These are phyloP conservation scores for Cryptosporidium canis DNA, from an alignment of 169 alveolate species.

Conservation along the genomic window DNA sequence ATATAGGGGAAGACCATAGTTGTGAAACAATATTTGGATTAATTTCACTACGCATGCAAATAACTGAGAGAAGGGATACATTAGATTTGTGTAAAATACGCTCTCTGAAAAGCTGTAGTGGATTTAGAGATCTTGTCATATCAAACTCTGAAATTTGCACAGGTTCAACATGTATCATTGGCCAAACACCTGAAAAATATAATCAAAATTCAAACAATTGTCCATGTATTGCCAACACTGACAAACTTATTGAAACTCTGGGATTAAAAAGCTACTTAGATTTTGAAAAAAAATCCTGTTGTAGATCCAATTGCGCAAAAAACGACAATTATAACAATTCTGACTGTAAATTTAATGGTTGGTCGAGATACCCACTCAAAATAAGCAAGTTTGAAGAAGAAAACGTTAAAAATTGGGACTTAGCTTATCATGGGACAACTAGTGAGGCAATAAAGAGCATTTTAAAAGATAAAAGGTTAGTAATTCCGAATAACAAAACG, in stretches of 20 bases:
- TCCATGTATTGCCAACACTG: constrained; percentile 7
- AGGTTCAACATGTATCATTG: not conserved
- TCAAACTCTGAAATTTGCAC: not conserved
- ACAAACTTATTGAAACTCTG: constrained; percentile 13
- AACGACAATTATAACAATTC: not conserved
- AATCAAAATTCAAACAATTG: not conserved
- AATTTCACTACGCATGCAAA: not conserved
- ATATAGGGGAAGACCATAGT: not conserved
- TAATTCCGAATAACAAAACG: constrained; percentile 64
- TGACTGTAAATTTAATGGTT: constrained; percentile 19
- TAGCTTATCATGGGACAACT: constrained; percentile 72
- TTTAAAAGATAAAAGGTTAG: constrained; percentile 29
- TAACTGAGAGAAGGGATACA: not conserved
- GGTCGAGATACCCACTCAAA: constrained; percentile 69
- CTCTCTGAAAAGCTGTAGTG: not conserved
- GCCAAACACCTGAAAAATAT: not conserved
- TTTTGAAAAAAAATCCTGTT: constrained; percentile 23
- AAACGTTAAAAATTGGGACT: constrained; percentile 36
- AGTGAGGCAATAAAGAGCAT: constrained; percentile 50
- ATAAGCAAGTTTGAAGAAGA: constrained; percentile 17
- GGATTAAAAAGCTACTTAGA: not conserved
- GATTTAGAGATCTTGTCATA: not conserved
- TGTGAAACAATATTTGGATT: not conserved
- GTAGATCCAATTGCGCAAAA: not conserved
- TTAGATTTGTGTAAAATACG: not conserved